phyloP scores from a whole-genome alignment of 176 grass and related monocot genomes.

The Neostapfia colusana region DNA sequence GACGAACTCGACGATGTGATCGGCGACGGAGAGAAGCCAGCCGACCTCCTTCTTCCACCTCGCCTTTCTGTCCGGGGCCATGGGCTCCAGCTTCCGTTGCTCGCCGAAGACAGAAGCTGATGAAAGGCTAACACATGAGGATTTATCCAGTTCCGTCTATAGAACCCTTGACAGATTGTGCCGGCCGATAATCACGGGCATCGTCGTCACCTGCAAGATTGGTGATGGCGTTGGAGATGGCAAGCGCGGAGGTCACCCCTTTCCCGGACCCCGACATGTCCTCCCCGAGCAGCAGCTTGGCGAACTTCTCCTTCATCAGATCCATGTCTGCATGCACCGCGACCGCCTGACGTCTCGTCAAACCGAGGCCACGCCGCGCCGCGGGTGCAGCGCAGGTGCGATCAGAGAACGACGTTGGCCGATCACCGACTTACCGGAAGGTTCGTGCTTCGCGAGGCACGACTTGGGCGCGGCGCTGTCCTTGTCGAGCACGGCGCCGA shows the following conservation, averaged over 20 bases:
- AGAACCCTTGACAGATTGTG: neutral
- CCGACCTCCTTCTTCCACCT: constrained; percentile 85
- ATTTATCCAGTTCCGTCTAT: neutral
- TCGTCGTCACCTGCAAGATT: constrained; percentile 71
- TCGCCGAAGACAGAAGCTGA: constrained; percentile 87
- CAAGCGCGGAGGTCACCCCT: constrained; percentile 77
- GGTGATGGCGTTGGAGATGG: constrained; percentile 82
- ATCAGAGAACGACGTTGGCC: neutral
- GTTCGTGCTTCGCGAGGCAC: constrained; percentile 14
- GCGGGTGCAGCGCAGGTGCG: neutral
- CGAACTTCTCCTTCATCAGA: constrained; percentile 76
- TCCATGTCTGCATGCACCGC: constrained; percentile 64
- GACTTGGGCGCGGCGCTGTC: constrained; percentile 28
- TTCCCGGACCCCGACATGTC: constrained; percentile 92
- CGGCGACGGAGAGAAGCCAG: constrained; percentile 82
- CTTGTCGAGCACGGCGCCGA: constrained; percentile 14
- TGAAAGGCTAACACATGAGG: neutral
- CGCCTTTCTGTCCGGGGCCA: constrained; percentile 63
- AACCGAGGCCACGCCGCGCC: neutral
- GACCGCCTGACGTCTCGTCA: constrained; percentile 29
- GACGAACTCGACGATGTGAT: constrained; percentile 88
- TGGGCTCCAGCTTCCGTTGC: constrained; percentile 78
- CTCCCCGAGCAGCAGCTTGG: constrained; percentile 78
- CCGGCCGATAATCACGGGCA: neutral
- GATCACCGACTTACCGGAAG: constrained; percentile 45